These are phyloP conservation scores for Tolypocladium sp. DNA, from an alignment of 2,329 filamentous ascomycete genomes.

Conservation along the genomic window DNA sequence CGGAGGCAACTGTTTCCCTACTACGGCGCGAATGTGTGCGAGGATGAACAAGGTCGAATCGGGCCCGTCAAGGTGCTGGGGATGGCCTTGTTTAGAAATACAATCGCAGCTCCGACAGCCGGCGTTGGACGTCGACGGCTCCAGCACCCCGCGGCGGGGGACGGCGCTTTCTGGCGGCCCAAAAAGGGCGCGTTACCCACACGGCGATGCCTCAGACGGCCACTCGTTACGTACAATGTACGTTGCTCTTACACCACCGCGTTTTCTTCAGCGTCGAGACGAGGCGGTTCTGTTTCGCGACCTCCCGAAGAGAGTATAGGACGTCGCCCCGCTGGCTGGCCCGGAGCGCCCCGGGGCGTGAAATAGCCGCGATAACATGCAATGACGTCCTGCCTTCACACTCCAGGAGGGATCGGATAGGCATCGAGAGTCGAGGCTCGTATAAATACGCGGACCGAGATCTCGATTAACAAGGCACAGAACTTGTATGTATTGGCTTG, in stretches of 20 bases:
- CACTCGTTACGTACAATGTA: slow-evolving; percentile 3
- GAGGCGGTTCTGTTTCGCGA: not conserved
- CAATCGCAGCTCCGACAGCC: not conserved
- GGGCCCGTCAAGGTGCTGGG: not conserved
- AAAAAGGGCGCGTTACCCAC: not conserved
- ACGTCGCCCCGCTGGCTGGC: not conserved
- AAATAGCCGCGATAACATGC: not conserved
- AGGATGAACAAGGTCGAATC: not conserved
- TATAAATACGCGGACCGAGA: too few species aligned
- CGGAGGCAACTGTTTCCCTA: not conserved
- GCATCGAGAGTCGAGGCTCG: too few species aligned
- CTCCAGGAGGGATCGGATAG: too few species aligned
- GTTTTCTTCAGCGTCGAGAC: not conserved
- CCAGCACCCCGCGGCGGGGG: not conserved
- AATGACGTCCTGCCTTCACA: not conserved
- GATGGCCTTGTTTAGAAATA: not conserved
- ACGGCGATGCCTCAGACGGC: not conserved
- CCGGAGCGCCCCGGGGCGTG: not conserved
- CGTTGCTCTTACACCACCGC: not conserved
- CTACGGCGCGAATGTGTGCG: not conserved
- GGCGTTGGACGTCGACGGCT: not conserved
- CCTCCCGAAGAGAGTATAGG: not conserved
- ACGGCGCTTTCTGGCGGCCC: slow-evolving; percentile 2
- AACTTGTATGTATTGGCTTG: too few species aligned
- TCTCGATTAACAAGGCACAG: too few species aligned